Percentiles rank a stretch among this genome's conserved stretches.
These are phyloP conservation scores for Roridomyces roridus DNA, from an alignment of 768 basidiomycete species.

Conservation along the genomic window DNA sequence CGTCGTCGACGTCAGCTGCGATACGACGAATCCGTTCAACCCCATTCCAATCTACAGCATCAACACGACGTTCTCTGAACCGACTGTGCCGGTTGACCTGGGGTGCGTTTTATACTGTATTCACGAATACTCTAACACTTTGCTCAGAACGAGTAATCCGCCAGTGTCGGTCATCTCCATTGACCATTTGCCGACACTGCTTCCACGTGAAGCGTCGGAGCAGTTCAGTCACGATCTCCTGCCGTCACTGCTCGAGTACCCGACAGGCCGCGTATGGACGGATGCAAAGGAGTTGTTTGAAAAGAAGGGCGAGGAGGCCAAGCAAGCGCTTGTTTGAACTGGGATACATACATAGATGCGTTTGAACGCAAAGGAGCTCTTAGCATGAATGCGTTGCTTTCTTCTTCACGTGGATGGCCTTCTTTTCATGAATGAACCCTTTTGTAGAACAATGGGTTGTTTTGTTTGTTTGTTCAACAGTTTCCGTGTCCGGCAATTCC, in stretches of 20 bases:
- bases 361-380: too few species aligned
- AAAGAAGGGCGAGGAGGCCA: constrained; percentile 36
- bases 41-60: constrained; percentile 94
- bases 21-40: constrained; percentile 98
- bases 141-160: constrained; percentile 62
- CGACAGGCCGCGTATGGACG: constrained; percentile 69
- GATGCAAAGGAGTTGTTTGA: constrained; percentile 57
- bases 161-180: constrained; percentile 89
- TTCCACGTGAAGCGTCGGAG: constrained; percentile 96
- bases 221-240: constrained; percentile 75
- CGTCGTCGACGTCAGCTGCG: constrained; percentile 97
- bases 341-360: too few species aligned
- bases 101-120: constrained; percentile 56
- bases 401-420: too few species aligned
- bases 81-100: constrained; percentile 86
- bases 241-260: constrained; percentile 78
- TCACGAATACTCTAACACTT: constrained; percentile 20
- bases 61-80: constrained; percentile 93
- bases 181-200: constrained; percentile 93
- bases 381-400: too few species aligned
- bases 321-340: too few species aligned
- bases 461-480: too few species aligned
- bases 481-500: too few species aligned
- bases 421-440: too few species aligned
- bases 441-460: too few species aligned